Evolutionary conservation across 768 basidiomycete genomes (phyloP).

Genomic region (Boletus rubroflammeus): DNA sequence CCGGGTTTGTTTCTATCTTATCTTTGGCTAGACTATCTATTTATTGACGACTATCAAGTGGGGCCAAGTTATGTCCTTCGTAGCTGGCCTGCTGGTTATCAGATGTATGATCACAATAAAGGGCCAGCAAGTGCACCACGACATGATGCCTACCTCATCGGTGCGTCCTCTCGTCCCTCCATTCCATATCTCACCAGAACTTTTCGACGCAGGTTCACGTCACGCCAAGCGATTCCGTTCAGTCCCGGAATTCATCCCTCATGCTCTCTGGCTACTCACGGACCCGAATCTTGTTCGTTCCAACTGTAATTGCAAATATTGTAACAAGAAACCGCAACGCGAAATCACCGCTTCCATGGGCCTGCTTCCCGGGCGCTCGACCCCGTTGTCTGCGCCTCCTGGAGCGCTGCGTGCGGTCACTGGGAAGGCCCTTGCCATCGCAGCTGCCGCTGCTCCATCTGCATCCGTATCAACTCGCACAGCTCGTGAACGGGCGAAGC

Average conservation of each 20-base stretch:
- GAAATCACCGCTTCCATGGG: constrained; percentile 64
- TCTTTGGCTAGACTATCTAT: background rate
- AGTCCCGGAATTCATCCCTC: constrained; percentile 80
- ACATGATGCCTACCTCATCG: constrained; percentile 76
- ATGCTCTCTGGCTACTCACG: constrained; percentile 73
- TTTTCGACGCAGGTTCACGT: constrained; percentile 35
- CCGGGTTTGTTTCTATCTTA: constrained; percentile 41
- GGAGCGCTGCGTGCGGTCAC: constrained; percentile 11
- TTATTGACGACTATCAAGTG: constrained; percentile 3
- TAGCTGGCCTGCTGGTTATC: constrained; percentile 64
- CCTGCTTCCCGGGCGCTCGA: constrained; percentile 35
- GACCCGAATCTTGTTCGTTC: constrained; percentile 45
- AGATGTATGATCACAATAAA: constrained; percentile 73
- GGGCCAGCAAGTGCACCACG: constrained; percentile 51
- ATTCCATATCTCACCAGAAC: background rate
- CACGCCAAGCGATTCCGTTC: constrained; percentile 63
- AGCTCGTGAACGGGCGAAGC: constrained; percentile 28
- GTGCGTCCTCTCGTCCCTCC: constrained; percentile 36
- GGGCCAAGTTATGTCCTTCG: constrained; percentile 58
- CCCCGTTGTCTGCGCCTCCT: constrained; percentile 31
- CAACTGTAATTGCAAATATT: constrained; percentile 76
- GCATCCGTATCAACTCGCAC: constrained; percentile 7
- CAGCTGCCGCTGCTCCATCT: constrained; percentile 17
- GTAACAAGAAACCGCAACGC: constrained; percentile 62
- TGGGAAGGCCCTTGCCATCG: constrained; percentile 4